Base-by-base conservation (phyloP, 495 filamentous ascomycete species). In the Penicillium waksmanii region DNA sequence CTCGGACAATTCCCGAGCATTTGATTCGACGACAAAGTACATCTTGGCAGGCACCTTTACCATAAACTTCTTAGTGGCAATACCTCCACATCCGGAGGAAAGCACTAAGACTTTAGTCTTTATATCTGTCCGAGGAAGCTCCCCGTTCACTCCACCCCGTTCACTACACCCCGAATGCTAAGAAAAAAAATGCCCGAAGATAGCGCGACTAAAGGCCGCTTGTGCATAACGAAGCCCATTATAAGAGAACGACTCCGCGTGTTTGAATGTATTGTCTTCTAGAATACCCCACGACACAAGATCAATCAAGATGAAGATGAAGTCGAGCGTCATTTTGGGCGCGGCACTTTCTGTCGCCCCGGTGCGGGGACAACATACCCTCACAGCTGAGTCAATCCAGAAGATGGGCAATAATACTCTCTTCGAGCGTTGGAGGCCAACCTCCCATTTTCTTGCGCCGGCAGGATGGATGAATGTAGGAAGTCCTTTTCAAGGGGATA, bases 401-500 rank as follows among this genome's bases (percentile, higher is more conserved):
- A 60, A 57, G 11, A 57, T 64, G 62, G 53, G 40, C 2, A 64
- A 64, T 11, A 64, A 64, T 19, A 64, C 23, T 13, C 48, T 64
- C 11, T 64, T 64, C 15, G 56, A 53, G 1, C 33, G 62, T 6
- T 64, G 62, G 62, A 56, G 62, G 33, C 57, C 62, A 15, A 49
- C 48, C 23, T 64, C 62, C 33, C 62, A 64, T 60, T 64, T 64
- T 9, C 62, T 64, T 50, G 62, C 62, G 9, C 62, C 62, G 12
- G 38, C 62, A n/a, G 62, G 62, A 5, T 64, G 62, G 62, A 64
- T 64, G 62, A 64, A 64, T 47, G 62, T 60, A 57, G 13, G 57
- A 31, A 2, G 8, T 40, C 18, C 18, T 8, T 25, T 12, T 1
- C 10, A 13, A 19, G 1, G 7, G 19, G 4, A 13, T 4, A 46